Conservation (phyloP, 176 grass and related monocot genomes). For the Cenchrus purpureus region DNA sequence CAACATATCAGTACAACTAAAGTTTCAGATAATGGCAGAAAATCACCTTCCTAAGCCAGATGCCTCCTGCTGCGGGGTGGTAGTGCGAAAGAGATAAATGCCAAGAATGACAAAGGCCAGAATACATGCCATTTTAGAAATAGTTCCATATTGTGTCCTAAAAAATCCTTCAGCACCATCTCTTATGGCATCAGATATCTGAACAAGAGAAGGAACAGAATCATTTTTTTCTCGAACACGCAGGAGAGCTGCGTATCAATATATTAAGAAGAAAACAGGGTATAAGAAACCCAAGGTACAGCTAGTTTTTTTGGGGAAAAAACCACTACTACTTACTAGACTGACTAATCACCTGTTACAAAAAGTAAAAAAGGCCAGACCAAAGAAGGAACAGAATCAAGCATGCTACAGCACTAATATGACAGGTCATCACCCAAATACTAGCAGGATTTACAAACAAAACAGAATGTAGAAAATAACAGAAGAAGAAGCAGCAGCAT, state of each 20-base stretch:
- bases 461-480: constrained; percentile 23
- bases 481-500: constrained; percentile 6
- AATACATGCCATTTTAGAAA: constrained; percentile 95
- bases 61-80: constrained; percentile 88
- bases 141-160: constrained; percentile 95
- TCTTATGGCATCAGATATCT: constrained; percentile 99
- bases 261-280: too few relatives aligned
- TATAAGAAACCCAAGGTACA: too few relatives aligned
- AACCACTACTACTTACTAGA: too few relatives aligned
- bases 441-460: constrained; percentile 1
- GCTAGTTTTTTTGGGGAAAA: too few relatives aligned
- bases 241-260: too few relatives aligned
- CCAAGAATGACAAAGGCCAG: constrained; percentile 89
- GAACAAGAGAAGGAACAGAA: constrained; percentile 36
- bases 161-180: constrained; percentile 99
- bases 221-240: not conserved
- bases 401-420: constrained; percentile 14
- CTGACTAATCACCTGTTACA: too few relatives aligned
- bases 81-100: constrained; percentile 96
- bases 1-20: not conserved
- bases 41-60: constrained; percentile 84
- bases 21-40: constrained; percentile 26
- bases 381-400: constrained; percentile 13
- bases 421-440: constrained; percentile 35
- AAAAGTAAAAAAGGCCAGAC: too few relatives aligned